These are phyloP conservation scores for Bipolaris sorokiniana DNA, from an alignment of 2,329 filamentous ascomycete species.

Conservation along the genomic window DNA sequence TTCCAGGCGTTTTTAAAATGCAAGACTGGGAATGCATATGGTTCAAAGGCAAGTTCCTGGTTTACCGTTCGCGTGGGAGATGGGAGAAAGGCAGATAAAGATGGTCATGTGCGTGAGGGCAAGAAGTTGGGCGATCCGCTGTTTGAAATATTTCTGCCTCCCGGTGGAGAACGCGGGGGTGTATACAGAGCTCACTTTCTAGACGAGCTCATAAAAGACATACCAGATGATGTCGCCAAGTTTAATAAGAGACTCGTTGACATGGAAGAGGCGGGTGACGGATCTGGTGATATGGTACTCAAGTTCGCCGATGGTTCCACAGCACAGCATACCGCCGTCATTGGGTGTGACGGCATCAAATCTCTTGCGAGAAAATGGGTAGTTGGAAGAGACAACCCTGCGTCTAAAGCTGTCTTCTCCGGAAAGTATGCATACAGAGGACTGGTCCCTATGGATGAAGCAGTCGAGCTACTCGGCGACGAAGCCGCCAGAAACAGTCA, in stretches of 20 bases:
- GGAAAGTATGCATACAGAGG: slow-evolving; percentile 68
- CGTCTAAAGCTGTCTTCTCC: slow-evolving; percentile 59
- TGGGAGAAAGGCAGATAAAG: slow-evolving; percentile 37
- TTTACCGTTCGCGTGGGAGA: slow-evolving; percentile 45
- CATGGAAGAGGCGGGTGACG: slow-evolving; percentile 37
- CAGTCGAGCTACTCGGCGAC: slow-evolving; percentile 57
- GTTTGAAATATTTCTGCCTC: slow-evolving; percentile 37
- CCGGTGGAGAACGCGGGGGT: slow-evolving; percentile 38
- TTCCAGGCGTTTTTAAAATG: slow-evolving; percentile 51
- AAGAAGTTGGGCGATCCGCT: slow-evolving; percentile 40
- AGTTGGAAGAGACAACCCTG: slow-evolving; percentile 54
- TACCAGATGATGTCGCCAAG: slow-evolving; percentile 53
- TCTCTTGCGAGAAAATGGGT: slow-evolving; percentile 62
- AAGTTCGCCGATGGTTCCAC: slow-evolving; percentile 56
- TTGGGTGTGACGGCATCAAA: slow-evolving; percentile 71
- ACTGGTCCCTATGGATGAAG: slow-evolving; percentile 65
- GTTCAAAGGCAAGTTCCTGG: slow-evolving; percentile 31
- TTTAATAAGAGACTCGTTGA: slow-evolving; percentile 53
- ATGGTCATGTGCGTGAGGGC: slow-evolving; percentile 36
- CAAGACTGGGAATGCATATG: slow-evolving; percentile 48
- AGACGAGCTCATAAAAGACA: slow-evolving; percentile 56
- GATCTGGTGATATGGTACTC: slow-evolving; percentile 45
- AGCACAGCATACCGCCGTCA: slow-evolving; percentile 57
- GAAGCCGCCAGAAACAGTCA: slow-evolving; percentile 59
- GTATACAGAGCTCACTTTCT: slow-evolving; percentile 59